Conservation (phyloP, 2,329 filamentous ascomycete genomes). For the Colletotrichum destructivum region DNA sequence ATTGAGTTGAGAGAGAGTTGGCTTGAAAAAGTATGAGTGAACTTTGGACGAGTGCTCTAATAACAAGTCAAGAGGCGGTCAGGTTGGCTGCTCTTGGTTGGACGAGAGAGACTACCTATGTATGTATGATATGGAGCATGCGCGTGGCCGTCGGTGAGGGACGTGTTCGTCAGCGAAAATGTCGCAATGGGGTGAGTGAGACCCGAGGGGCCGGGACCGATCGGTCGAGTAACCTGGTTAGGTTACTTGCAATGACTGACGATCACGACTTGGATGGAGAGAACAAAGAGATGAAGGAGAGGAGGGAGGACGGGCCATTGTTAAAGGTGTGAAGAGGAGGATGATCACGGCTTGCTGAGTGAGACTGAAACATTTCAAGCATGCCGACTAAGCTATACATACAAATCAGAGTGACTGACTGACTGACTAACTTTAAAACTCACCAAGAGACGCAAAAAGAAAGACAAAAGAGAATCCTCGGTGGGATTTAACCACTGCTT, state of each 20-base stretch:
- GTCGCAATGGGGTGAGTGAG: neutral
- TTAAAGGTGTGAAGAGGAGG: too few relatives aligned
- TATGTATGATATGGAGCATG: neutral
- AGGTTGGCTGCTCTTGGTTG: neutral
- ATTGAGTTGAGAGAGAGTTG: neutral
- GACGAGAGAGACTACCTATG: neutral
- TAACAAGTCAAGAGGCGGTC: conserved; percentile 18
- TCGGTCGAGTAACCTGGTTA: too few relatives aligned
- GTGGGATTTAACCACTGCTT: conserved; percentile 25
- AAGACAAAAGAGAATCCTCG: neutral
- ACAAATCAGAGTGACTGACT: too few relatives aligned
- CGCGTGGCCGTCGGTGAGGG: neutral
- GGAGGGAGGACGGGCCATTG: too few relatives aligned
- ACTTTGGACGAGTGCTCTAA: neutral
- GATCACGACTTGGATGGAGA: too few relatives aligned
- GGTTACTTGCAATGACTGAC: too few relatives aligned
- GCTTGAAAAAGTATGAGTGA: too few relatives aligned
- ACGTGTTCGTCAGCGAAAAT: neutral
- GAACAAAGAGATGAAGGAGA: too few relatives aligned
- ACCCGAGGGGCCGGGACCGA: neutral
- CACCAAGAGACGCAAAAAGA: neutral
- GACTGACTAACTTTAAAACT: too few relatives aligned
- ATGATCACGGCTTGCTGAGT: too few relatives aligned
- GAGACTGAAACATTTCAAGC: too few relatives aligned
- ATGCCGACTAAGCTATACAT: too few relatives aligned